phyloP scores from a whole-genome alignment of 2,329 filamentous ascomycete species.

The Aspergillus intermedius region DNA sequence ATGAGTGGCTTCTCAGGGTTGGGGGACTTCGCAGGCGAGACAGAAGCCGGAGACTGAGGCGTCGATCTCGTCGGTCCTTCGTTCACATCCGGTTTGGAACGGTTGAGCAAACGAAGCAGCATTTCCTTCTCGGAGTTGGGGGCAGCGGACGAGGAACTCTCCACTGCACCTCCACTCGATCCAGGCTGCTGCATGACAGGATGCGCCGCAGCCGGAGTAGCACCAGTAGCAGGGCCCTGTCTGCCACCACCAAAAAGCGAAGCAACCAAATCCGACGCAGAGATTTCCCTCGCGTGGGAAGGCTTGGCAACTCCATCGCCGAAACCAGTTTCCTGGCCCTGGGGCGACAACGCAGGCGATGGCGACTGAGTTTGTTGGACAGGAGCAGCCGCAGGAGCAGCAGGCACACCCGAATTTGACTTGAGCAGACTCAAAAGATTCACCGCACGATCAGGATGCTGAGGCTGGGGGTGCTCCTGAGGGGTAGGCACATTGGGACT shows the following conservation, averaged over 20 bases:
- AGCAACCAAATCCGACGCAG: conserved; percentile 53
- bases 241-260: conserved; percentile 49
- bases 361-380: conserved; percentile 20
- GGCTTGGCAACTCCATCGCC: conserved; percentile 11
- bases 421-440: conserved; percentile 60
- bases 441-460: conserved; percentile 45
- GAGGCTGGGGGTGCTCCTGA: conserved; percentile 29
- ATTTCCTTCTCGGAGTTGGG: conserved; percentile 62
- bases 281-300: conserved; percentile 37
- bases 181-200: conserved; percentile 14
- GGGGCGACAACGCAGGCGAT: conserved; percentile 22
- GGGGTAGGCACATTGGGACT: conserved; percentile 49
- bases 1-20: conserved; percentile 12
- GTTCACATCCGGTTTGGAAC: conserved; percentile 47
- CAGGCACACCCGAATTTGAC: conserved; percentile 48
- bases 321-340: conserved; percentile 17
- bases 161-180: conserved; percentile 11
- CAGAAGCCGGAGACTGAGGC: conserved; percentile 37
- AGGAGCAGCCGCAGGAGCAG: conserved; percentile 3
- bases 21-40: conserved; percentile 27
- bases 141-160: conserved; percentile 14
- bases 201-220: conserved; percentile 16
- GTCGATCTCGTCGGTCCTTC: conserved; percentile 17
- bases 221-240: conserved; percentile 27
- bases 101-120: conserved; percentile 77